Percentiles rank a stretch among this genome's conserved stretches.
Conservation (phyloP, 306 rosid genomes). For the Cicer chorassanicum region DNA sequence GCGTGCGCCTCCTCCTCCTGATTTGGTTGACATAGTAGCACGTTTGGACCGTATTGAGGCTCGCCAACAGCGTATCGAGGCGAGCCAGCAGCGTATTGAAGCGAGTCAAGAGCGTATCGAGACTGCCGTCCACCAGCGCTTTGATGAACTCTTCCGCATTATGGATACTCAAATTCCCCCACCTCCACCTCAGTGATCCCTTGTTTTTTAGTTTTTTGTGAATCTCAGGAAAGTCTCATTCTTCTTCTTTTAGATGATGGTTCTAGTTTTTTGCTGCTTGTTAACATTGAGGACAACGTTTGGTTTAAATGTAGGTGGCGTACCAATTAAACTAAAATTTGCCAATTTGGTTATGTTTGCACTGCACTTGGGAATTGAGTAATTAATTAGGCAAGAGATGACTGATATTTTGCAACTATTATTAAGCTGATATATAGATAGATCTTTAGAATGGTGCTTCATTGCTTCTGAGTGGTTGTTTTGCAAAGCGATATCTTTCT, state of each 20-base stretch:
- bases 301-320: constrained; percentile 21
- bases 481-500: background rate
- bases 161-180: constrained; percentile 18
- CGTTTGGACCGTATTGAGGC: constrained; percentile 32
- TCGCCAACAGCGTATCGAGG: constrained; percentile 20
- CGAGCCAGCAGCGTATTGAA: constrained; percentile 26
- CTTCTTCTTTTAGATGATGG: constrained; percentile 16
- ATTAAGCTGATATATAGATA: background rate
- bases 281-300: constrained; percentile 23
- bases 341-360: constrained; percentile 3
- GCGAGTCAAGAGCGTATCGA: constrained; percentile 26
- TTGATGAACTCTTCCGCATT: constrained; percentile 18
- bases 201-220: background rate
- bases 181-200: background rate
- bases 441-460: constrained; percentile 1
- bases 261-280: constrained; percentile 4
- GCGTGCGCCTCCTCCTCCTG: constrained; percentile 27
- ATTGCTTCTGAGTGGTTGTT: constrained; percentile 3
- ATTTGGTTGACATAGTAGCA: constrained; percentile 28
- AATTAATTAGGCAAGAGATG: background rate
- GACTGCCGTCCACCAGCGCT: constrained; percentile 27
- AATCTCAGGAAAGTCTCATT: constrained; percentile 12
- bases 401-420: background rate
- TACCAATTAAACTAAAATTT: constrained; percentile 12
- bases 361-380: background rate